phyloP scores from a whole-genome alignment of 805 yeast species.

The Wickerhamiella australiensis region DNA sequence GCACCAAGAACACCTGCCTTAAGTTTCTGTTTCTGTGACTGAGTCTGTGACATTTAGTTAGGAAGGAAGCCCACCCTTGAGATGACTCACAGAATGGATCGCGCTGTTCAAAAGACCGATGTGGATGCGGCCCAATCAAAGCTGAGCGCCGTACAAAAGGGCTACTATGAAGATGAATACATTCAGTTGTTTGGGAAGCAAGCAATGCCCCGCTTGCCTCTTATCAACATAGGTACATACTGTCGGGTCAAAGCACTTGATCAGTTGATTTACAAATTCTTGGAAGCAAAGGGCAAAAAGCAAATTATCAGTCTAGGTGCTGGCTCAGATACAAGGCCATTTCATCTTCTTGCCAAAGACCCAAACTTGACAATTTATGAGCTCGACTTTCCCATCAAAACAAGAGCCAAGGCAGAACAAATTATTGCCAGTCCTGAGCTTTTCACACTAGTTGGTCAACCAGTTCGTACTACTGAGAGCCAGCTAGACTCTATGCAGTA shows the following conservation, averaged over 20 bases:
- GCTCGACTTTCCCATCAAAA: conserved; percentile 49
- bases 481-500: conserved; percentile 30
- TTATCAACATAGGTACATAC: conserved; percentile 53
- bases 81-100: conserved; percentile 18
- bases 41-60: background rate
- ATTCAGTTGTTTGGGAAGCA: conserved; percentile 18
- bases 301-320: conserved; percentile 65
- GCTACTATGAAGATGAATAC: conserved; percentile 37
- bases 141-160: conserved; percentile 33
- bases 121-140: conserved; percentile 48
- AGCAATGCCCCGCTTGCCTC: conserved; percentile 37
- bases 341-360: conserved; percentile 34
- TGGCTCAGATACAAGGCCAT: conserved; percentile 65
- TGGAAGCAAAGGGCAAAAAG: conserved; percentile 21
- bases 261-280: conserved; percentile 31
- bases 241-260: conserved; percentile 39
- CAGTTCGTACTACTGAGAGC: background rate
- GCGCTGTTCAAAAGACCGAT: conserved; percentile 44
- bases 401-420: conserved; percentile 39
- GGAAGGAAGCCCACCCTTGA: background rate
- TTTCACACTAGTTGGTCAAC: conserved; percentile 21
- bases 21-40: background rate
- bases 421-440: conserved; percentile 31
- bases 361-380: conserved; percentile 39
- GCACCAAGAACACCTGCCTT: conserved; percentile 84